A percentile compares a stretch with the other conserved stretches of the same genome.
phyloP scores from a whole-genome alignment of 2,329 filamentous ascomycete species.

The Colletotrichum filicis region DNA sequence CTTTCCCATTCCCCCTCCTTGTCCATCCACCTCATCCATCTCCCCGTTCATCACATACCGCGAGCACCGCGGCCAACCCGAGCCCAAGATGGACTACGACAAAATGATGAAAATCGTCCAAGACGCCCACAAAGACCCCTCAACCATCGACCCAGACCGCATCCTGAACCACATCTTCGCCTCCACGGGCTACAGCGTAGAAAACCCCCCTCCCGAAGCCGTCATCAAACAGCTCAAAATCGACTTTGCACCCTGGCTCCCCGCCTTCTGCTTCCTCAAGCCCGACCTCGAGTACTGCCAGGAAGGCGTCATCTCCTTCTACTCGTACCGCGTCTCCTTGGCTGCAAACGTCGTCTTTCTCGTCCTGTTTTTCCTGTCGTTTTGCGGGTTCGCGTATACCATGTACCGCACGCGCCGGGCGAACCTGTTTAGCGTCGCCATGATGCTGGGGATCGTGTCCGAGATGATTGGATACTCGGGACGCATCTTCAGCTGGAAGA shows the following conservation, averaged over 20 bases:
- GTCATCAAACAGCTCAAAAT: background rate
- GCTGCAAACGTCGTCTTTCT: constrained; percentile 63
- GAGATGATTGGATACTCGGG: constrained; percentile 71
- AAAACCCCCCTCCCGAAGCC: background rate
- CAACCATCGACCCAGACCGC: background rate
- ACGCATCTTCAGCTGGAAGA: constrained; percentile 64
- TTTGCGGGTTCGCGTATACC: constrained; percentile 52
- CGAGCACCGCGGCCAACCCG: background rate
- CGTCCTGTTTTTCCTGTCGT: constrained; percentile 59
- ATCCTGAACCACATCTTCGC: background rate
- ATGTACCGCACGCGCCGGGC: constrained; percentile 58
- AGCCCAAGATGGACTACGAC: background rate
- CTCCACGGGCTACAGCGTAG: background rate
- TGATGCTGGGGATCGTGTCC: constrained; percentile 62
- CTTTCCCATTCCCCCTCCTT: background rate
- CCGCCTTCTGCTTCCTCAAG: constrained; percentile 42
- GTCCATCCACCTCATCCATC: background rate
- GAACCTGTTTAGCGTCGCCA: constrained; percentile 62
- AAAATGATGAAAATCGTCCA: background rate
- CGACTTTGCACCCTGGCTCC: background rate
- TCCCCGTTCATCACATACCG: background rate
- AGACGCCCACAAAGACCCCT: background rate
- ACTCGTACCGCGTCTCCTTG: constrained; percentile 65
- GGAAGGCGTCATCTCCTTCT: constrained; percentile 49
- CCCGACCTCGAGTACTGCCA: constrained; percentile 42